Evolutionary conservation across 306 rosid genomes (phyloP), one percentile per base, ranked within the genome.

Genomic region (Quercus dentata): DNA sequence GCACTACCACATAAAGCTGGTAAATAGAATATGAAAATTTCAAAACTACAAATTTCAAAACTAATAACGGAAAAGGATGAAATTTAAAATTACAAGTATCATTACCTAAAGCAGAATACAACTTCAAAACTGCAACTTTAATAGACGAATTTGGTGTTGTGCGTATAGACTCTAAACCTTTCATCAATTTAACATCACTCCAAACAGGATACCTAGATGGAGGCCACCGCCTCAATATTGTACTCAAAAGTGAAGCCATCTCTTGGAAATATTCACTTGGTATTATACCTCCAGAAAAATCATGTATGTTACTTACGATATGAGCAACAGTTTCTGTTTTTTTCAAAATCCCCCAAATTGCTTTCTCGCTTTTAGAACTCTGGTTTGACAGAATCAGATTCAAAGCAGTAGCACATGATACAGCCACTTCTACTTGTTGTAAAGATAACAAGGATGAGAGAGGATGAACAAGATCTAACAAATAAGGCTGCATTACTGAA

Each of bases 31-130:
- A 46, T 27, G 63, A 64, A 81, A 78, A 85, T 74, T 61, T 77
- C 57, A 72, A 30, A 46, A 73, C 38, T 31, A 67, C 28, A 75
- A 35, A 69, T 41, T 56, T n/a, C 56, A 81, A 64, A 74, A 73
- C 28, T 21, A 57, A 81, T 58, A 27, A 35, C 5, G 70, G 23
- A 46, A 62, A 71, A 74, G 52, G 57, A 73, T 1, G 54, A 30
- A 56, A 52, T 69, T 56, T 54, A 38, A 2, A 9, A 52, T 18
- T 14, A 31, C 30, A 73, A 35, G 74, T 78, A 78, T 76, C 61
- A 80, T 92, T 92, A 94, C 99, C 97, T 91, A 92, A 72, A 72
- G 97, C 85, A 51, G 94, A 86, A 89, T 85, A 90, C 84, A 94
- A 75, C 90, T 87, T 91, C 92, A 91, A 81, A 83, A 91, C 86